A percentile compares a stretch with the other conserved stretches of the same genome.
phyloP scores from a whole-genome alignment of 495 filamentous ascomycete species.

The Aspergillus kassunensis region DNA sequence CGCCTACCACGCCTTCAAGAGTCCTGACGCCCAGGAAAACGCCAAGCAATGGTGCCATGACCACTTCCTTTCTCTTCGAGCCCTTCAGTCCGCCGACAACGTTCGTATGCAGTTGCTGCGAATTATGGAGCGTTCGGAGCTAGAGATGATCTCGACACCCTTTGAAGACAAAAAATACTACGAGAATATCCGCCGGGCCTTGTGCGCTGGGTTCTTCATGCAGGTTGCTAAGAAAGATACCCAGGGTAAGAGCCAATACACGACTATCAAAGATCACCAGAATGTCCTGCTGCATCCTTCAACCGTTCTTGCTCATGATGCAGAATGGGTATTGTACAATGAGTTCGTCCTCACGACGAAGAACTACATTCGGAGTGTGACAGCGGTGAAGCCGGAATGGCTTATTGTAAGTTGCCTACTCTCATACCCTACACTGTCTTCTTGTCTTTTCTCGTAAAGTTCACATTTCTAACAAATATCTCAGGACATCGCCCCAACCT shows the following conservation, averaged over 20 bases:
- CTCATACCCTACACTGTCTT: not conserved
- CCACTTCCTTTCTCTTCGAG: conserved; percentile 89
- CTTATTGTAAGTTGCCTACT: conserved; percentile 64
- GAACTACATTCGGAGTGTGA: conserved; percentile 73
- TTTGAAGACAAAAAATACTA: conserved; percentile 98
- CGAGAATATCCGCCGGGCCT: conserved; percentile 87
- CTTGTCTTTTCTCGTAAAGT: not conserved
- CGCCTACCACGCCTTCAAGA: conserved; percentile 96
- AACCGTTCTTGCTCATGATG: conserved; percentile 77
- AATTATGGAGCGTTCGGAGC: conserved; percentile 89
- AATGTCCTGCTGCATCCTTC: conserved; percentile 89
- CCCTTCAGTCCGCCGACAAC: conserved; percentile 88
- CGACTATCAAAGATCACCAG: conserved; percentile 91
- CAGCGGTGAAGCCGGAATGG: conserved; percentile 66
- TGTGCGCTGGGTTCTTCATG: conserved; percentile 99
- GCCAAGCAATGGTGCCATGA: conserved; percentile 92
- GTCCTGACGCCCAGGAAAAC: conserved; percentile 64
- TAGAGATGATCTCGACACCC: conserved; percentile 80
- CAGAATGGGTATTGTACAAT: conserved; percentile 97
- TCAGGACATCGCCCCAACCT: conserved; percentile 85
- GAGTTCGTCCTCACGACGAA: conserved; percentile 97
- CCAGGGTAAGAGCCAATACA: conserved; percentile 71
- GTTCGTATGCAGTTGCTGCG: conserved; percentile 85
- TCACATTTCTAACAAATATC: conserved; percentile 17
- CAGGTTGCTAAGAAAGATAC: conserved; percentile 92